These are phyloP conservation scores for Syzygium syzygioides DNA, from an alignment of 441 rosid genomes.

Conservation along the genomic window DNA sequence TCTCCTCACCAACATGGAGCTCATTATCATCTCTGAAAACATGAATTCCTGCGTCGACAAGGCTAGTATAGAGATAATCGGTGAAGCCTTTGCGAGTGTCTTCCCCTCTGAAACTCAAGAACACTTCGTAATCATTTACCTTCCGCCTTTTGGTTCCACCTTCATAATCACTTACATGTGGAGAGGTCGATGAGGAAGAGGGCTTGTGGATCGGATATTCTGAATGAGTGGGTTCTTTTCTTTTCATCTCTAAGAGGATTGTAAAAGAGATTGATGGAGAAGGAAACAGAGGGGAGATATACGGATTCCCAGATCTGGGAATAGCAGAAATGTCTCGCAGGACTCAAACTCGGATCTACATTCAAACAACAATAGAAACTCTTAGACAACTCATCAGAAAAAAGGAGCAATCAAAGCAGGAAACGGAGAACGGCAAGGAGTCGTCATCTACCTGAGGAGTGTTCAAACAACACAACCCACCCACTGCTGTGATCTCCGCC, in stretches of 20 bases:
- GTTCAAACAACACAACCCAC: too few relatives aligned
- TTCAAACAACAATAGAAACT: too few relatives aligned
- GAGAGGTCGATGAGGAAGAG: too few relatives aligned
- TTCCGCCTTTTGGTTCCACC: rapidly evolving
- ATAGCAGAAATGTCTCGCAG: too few relatives aligned
- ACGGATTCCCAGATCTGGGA: too few relatives aligned
- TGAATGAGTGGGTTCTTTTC: too few relatives aligned
- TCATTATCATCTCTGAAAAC: not conserved
- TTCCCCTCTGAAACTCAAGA: not conserved
- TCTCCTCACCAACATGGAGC: not conserved
- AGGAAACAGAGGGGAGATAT: too few relatives aligned
- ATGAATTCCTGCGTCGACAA: rapidly evolving
- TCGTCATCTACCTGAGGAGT: not conserved
- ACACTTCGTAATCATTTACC: not conserved
- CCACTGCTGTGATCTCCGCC: not conserved
- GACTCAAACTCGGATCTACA: too few relatives aligned
- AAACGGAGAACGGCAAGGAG: not conserved
- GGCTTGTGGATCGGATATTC: rapidly evolving
- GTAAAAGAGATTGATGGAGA: too few relatives aligned
- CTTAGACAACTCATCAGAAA: not conserved
- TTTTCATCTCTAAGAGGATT: too few relatives aligned
- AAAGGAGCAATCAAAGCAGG: not conserved
- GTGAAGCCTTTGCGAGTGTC: not conserved
- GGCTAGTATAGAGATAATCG: not conserved
- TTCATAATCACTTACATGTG: too few relatives aligned